These are phyloP conservation scores for Boletus fagicola DNA, from an alignment of 768 basidiomycete species.

Conservation along the genomic window DNA sequence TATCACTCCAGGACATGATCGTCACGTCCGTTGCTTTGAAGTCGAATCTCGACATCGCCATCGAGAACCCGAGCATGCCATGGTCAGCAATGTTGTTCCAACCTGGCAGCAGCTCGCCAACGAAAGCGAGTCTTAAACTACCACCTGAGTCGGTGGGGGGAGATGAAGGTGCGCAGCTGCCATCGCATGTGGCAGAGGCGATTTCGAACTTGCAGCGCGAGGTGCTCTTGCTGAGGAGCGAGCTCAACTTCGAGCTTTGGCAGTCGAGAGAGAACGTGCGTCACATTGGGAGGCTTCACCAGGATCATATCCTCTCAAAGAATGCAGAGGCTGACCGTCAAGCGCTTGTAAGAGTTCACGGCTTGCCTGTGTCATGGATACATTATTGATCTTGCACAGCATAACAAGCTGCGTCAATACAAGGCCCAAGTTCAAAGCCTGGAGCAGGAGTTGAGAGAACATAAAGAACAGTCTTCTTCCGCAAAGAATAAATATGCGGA, in stretches of 20 bases:
- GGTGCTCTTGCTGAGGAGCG: slow-evolving; percentile 68
- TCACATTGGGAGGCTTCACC: slow-evolving; percentile 78
- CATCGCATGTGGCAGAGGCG: slow-evolving; percentile 56
- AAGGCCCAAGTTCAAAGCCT: slow-evolving; percentile 64
- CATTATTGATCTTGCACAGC: slow-evolving; percentile 42
- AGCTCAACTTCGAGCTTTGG: slow-evolving; percentile 86
- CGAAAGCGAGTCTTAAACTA: slow-evolving; percentile 17
- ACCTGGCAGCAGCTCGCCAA: slow-evolving; percentile 29
- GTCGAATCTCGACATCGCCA: slow-evolving; percentile 63
- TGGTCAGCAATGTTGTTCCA: slow-evolving; percentile 53
- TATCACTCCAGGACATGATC: slow-evolving; percentile 78
- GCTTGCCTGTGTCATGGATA: background rate
- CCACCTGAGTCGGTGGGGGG: slow-evolving; percentile 17
- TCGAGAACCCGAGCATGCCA: slow-evolving; percentile 46
- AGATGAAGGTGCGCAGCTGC: slow-evolving; percentile 28
- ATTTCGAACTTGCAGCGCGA: slow-evolving; percentile 75
- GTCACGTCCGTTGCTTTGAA: slow-evolving; percentile 69
- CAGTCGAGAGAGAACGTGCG: slow-evolving; percentile 75
- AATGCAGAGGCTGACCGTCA: slow-evolving; percentile 82
- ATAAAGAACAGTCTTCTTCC: slow-evolving; percentile 68
- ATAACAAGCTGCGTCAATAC: slow-evolving; percentile 79
- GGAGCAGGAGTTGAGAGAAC: slow-evolving; percentile 66
- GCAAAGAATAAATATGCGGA: slow-evolving; percentile 79
- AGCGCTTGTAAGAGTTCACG: slow-evolving; percentile 55
- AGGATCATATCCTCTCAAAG: slow-evolving; percentile 67